Base-by-base conservation (phyloP, 2,329 filamentous ascomycete species). In the Pseudogymnoascus sp. region DNA sequence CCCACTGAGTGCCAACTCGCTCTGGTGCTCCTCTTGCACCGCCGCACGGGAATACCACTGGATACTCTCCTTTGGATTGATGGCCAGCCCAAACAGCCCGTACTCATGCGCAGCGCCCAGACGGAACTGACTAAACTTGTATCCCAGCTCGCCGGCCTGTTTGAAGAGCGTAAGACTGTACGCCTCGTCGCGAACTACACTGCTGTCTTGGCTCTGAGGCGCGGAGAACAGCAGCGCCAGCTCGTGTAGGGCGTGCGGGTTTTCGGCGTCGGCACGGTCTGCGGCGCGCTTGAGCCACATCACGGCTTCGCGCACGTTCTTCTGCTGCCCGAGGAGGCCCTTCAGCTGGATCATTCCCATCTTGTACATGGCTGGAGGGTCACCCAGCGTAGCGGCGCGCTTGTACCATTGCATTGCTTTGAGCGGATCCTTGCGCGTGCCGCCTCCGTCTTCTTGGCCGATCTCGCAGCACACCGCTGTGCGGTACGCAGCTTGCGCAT, bases 341-440 rank as follows among this genome's bases (percentile, higher is more conserved):
- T 97, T 97, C 61, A 97, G 83, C 64, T 90, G 78, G 66, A 99
- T 96, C 87, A 97, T 96, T 63, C 94, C 94, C 75, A 97, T 86
- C 75, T 99, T 99, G 78, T 97, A 99, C 91, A 97, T 96, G 31
- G 92, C 94, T 0, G 93, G 89, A 1, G 89, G 88, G 70, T 99
- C 93, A 2, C 94, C 93, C 2, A 97, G 80, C 10, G 88, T 88
- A 9, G 94, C 93, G 5, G 94, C 92, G 44, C 92, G 89, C 73
- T 93, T 92, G 75, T 99, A 99, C 94, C 94, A 99, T 73, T 97
- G 93, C 17, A 97, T 92, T 1, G 94, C 93, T 75, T 97, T 97
- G 66, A 93, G 76, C 0, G 91, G 90, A 70, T 99, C 94, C 68
- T 88, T 89, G 63, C 90, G 86, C 0, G 94, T 97, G 24, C 94